A percentile compares a stretch with the other conserved stretches of the same genome.
Evolutionary conservation across 768 basidiomycete species (phyloP).

Genomic region (Kwoniella dejecticola): DNA sequence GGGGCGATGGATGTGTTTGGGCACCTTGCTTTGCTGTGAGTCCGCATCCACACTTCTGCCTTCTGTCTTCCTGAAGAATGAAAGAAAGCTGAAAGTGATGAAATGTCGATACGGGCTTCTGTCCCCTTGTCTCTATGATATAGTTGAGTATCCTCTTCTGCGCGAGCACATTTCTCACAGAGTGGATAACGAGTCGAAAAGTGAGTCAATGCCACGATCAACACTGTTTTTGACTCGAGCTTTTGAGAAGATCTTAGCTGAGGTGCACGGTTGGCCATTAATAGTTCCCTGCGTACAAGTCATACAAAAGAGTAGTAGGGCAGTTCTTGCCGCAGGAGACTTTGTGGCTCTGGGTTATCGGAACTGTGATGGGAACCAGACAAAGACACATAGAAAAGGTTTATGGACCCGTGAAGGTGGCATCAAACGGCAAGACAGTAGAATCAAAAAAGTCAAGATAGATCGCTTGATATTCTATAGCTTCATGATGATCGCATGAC

Average conservation of each 20-base stretch:
- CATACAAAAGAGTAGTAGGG: conserved; percentile 75
- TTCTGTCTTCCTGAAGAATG: not conserved
- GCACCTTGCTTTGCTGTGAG: conserved; percentile 47
- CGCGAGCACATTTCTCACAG: conserved; percentile 76
- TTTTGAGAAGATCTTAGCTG: not conserved
- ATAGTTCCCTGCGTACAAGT: conserved; percentile 60
- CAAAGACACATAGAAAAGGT: conserved; percentile 58
- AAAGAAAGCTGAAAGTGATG: not conserved
- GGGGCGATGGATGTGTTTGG: conserved; percentile 45
- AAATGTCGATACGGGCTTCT: not conserved
- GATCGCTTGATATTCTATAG: not conserved
- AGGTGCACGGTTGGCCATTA: not conserved
- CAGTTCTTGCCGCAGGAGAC: conserved; percentile 68
- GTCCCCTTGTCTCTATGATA: conserved; percentile 4
- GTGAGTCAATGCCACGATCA: conserved; percentile 30
- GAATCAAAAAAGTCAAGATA: not conserved
- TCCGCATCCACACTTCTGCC: conserved; percentile 1
- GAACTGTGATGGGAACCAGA: conserved; percentile 57
- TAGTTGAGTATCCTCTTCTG: conserved; percentile 70
- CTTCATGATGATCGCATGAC: too few relatives aligned
- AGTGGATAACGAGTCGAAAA: conserved; percentile 74
- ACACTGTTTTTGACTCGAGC: not conserved
- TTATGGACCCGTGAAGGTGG: conserved; percentile 51
- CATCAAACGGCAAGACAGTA: not conserved
- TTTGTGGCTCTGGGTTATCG: conserved; percentile 51